Base-by-base conservation (phyloP, 1,284 basidiomycete genomes). In the Trichosporon sp. region DNA sequence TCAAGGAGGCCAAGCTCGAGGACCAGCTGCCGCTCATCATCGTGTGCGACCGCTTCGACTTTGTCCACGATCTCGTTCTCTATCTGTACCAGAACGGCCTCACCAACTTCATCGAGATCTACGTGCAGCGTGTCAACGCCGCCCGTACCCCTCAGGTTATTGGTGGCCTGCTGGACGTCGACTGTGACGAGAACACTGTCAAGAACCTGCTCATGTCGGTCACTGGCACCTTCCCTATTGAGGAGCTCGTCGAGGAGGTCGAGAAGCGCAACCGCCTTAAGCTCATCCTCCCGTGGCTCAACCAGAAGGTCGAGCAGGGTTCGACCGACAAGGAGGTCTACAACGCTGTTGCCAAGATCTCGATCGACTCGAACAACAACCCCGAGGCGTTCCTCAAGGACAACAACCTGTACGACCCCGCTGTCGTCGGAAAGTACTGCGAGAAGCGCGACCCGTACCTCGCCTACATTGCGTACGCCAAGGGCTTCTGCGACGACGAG, bases 31-130 rank as follows among this genome's bases (percentile, higher is more conserved):
- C 96, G 13, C 89, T 99, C 74, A 99, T 99, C 84, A 99, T 99
- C 70, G 96, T 99, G 74, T 99, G 96, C 86, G 96, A 99, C 81
- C 93, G 96, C 37, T 99, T 99, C 85, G 95, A 98, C 85, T 99
- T 98, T 78, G 96, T 99, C 10, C 96, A 99, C 80, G 96, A 99
- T 77, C 87, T 99, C 64, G 95, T 99, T 36, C 87, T 99, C 34
- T 99, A 99, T 82, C 87, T 99, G 32, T 99, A 99, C 83, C 96
- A 99, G 83, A 98, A 99, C 79, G 92, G 92, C 61, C 86, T 98
- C 63, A 90, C 88, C 69, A 94, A 94, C 83, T 97, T 96, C 82
- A 99, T 99, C 80, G 96, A 99, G 83, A 93, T 98, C 29, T 99
- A 99, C 80, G 96, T 99, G 8, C 95, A 98, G 78, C 88, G 91